A percentile compares a stretch with the other conserved stretches of the same genome.
Conservation (phyloP, 768 basidiomycete species). For the Omphalotus guepiniiformis region DNA sequence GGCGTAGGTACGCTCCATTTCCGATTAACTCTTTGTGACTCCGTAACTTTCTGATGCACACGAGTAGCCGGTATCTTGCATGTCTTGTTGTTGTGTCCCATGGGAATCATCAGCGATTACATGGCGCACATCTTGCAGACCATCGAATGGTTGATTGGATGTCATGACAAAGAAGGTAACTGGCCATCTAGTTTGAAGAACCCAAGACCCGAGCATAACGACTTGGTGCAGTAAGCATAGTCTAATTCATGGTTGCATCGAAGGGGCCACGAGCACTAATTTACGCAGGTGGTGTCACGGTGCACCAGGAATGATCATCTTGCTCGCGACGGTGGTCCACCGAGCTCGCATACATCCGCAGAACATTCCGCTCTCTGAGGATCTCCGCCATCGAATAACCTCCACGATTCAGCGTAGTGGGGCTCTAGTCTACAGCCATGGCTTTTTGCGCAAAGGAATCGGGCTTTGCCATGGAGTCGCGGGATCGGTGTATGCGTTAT, state of each 20-base stretch:
- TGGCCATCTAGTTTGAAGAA: constrained; percentile 44
- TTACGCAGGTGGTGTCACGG: constrained; percentile 55
- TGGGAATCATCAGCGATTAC: constrained; percentile 30
- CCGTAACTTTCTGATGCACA: too few relatives aligned
- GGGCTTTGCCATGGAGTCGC: constrained; percentile 57
- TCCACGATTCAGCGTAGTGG: constrained; percentile 36
- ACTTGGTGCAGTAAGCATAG: constrained; percentile 46
- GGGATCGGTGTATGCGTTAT: constrained; percentile 49
- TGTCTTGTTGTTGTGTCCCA: constrained; percentile 42
- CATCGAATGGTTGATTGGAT: constrained; percentile 41
- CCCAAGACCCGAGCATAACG: constrained; percentile 20
- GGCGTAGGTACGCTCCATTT: constrained; percentile 46
- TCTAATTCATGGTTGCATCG: background rate
- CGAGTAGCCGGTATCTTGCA: constrained; percentile 49
- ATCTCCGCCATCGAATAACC: constrained; percentile 23
- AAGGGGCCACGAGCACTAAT: background rate
- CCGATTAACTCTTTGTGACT: background rate
- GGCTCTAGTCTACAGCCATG: constrained; percentile 40
- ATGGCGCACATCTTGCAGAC: constrained; percentile 38
- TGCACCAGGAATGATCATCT: constrained; percentile 45
- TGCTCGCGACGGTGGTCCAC: constrained; percentile 40
- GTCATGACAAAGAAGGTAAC: constrained; percentile 45
- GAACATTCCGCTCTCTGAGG: constrained; percentile 17
- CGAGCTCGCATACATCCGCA: constrained; percentile 19
- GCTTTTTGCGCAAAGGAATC: constrained; percentile 52